phyloP scores from a whole-genome alignment of 2,329 filamentous ascomycete genomes.

The Aspergillus sp. region DNA sequence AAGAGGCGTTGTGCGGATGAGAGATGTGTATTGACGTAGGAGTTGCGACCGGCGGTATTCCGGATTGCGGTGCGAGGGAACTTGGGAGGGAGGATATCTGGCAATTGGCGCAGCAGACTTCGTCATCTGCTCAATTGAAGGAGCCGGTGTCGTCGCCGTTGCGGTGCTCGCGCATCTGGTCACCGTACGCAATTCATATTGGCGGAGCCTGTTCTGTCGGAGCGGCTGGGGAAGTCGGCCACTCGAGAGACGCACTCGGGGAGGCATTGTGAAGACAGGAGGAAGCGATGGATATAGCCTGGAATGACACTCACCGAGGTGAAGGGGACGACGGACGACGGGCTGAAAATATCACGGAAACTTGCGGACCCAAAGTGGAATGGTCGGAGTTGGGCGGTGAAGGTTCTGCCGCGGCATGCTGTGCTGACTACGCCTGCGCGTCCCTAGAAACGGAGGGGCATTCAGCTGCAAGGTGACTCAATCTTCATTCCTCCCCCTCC shows the following conservation, averaged over 20 bases:
- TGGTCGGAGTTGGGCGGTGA: slow-evolving; percentile 21
- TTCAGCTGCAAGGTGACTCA: neutral
- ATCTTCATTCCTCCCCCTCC: neutral
- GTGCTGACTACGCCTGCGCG: slow-evolving; percentile 5
- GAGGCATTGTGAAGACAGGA: slow-evolving; percentile 48
- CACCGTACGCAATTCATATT: slow-evolving; percentile 40
- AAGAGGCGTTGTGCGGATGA: slow-evolving; percentile 80
- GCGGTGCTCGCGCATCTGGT: slow-evolving; percentile 45
- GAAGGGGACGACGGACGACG: neutral
- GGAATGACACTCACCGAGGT: neutral
- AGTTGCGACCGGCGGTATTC: slow-evolving; percentile 90
- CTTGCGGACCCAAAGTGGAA: slow-evolving; percentile 15
- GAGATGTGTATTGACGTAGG: slow-evolving; percentile 79
- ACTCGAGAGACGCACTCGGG: slow-evolving; percentile 48
- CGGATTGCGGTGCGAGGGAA: slow-evolving; percentile 80
- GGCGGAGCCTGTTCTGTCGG: slow-evolving; percentile 37
- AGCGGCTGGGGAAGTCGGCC: slow-evolving; percentile 34
- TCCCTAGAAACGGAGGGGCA: neutral
- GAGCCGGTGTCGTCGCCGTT: slow-evolving; percentile 52
- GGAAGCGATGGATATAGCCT: no score
- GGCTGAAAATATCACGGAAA: slow-evolving; percentile 20
- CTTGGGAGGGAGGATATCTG: slow-evolving; percentile 66
- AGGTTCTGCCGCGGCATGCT: slow-evolving; percentile 20
- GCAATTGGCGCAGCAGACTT: slow-evolving; percentile 46
- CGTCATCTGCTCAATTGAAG: slow-evolving; percentile 52